Conservation (phyloP, 1,139 yeast genomes). For the Arxiozyma slooffiae region DNA sequence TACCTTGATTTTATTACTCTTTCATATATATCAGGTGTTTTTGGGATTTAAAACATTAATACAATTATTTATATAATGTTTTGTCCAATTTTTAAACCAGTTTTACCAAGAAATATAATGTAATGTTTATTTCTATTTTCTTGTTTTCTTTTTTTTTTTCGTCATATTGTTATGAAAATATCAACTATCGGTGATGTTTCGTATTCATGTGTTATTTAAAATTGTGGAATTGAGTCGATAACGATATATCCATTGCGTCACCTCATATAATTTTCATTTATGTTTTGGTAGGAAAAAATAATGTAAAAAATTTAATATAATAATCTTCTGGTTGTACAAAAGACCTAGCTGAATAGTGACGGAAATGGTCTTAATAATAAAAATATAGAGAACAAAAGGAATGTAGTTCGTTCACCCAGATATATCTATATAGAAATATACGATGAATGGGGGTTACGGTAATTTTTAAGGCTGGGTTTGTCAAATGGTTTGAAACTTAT, state of each 20-base stretch:
- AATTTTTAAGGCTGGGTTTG: constrained; percentile 12
- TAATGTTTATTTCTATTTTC: not conserved
- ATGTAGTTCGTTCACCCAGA: constrained; percentile 10
- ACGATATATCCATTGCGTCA: not conserved
- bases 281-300: not conserved
- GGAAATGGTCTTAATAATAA: not conserved
- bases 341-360: not conserved
- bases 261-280: not conserved
- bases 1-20: not conserved
- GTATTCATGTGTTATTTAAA: not conserved
- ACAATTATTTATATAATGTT: constrained; percentile 11
- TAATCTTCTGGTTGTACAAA: not conserved
- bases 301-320: not conserved
- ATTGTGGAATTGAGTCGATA: not conserved
- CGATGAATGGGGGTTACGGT: constrained; percentile 14
- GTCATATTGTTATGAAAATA: not conserved
- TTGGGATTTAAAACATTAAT: not conserved
- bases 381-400: constrained; percentile 8
- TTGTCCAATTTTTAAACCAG: constrained; percentile 14
- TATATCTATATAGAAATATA: constrained; percentile 14
- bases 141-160: not conserved
- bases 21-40: not conserved
- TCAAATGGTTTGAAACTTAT: constrained; percentile 11
- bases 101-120: not conserved
- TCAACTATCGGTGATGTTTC: not conserved